phyloP scores from a whole-genome alignment of 495 filamentous ascomycete genomes.

The Penicillium bovifimosum region DNA sequence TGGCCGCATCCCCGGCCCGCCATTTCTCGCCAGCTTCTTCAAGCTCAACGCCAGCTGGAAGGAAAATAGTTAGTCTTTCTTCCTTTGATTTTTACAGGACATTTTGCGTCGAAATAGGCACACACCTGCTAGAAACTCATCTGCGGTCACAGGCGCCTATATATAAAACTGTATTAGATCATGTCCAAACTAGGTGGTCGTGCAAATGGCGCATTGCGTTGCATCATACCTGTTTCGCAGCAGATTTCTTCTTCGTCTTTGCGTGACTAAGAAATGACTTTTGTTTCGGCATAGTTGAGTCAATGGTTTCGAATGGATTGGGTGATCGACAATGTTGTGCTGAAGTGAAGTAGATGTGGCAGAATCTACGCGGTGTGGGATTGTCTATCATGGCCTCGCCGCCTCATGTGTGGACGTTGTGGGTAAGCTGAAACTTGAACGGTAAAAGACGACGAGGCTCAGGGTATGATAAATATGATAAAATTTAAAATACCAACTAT shows the following conservation, averaged over 20 bases:
- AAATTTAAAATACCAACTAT: too few relatives aligned
- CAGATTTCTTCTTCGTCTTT: conserved; percentile 43
- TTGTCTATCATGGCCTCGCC: too few relatives aligned
- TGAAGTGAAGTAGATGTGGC: neutral
- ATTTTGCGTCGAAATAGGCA: neutral
- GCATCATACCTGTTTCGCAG: conserved; percentile 28
- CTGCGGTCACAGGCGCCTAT: conserved; percentile 52
- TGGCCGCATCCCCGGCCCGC: conserved; percentile 64
- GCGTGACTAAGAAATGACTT: conserved; percentile 47
- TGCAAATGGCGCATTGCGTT: neutral
- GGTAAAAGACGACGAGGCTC: too few relatives aligned
- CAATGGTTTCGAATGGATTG: neutral
- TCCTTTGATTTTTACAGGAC: neutral
- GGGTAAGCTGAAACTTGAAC: too few relatives aligned
- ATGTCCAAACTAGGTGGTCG: neutral
- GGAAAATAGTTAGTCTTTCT: neutral
- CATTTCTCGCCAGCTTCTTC: conserved; percentile 71
- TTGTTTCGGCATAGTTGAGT: conserved; percentile 43
- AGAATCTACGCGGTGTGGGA: conserved; percentile 5
- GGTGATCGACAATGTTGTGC: neutral
- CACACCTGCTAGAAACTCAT: conserved; percentile 56
- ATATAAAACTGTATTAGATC: conserved; percentile 1
- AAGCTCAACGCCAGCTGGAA: conserved; percentile 55
- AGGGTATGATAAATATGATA: too few relatives aligned
- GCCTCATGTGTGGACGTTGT: too few relatives aligned